These are phyloP conservation scores for Colletotrichum sp. DNA, from an alignment of 2,329 filamentous ascomycete species.

Conservation along the genomic window DNA sequence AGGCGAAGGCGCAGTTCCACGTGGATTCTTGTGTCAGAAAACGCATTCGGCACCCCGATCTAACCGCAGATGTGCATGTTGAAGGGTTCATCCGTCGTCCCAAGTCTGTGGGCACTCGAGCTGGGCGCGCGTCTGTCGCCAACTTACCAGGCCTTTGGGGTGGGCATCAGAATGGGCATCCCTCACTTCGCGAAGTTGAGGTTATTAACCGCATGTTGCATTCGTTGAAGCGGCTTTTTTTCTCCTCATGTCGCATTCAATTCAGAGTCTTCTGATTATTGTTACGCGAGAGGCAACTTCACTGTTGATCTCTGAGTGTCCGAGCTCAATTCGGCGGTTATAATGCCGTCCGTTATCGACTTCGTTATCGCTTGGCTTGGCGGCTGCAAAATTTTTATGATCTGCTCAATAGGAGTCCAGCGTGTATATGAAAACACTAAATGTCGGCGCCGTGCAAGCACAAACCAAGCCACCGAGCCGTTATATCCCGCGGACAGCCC, in stretches of 20 bases:
- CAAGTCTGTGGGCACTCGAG: neutral
- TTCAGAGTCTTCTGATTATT: neutral
- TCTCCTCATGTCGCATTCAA: neutral
- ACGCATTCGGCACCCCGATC: neutral
- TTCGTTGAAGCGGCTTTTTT: neutral
- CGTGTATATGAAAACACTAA: neutral
- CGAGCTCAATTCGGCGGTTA: neutral
- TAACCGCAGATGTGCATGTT: neutral
- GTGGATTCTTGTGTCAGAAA: constrained; percentile 12
- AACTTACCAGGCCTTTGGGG: constrained; percentile 6
- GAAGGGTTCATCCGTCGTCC: neutral
- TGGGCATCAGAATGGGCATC: neutral
- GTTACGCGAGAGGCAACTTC: neutral
- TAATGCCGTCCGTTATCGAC: neutral
- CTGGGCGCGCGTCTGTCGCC: constrained; percentile 13
- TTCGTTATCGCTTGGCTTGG: neutral
- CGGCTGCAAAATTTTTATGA: neutral
- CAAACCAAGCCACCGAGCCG: neutral
- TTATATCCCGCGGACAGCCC: neutral
- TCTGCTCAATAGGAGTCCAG: neutral
- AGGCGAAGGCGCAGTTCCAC: constrained; percentile 1
- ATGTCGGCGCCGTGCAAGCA: neutral
- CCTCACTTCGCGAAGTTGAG: neutral
- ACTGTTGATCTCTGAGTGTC: neutral
- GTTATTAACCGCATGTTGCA: neutral